A percentile compares a stretch with the other conserved stretches of the same genome.
These are phyloP conservation scores for Citrullus amarus DNA, from an alignment of 306 rosid genomes.

Conservation along the genomic window DNA sequence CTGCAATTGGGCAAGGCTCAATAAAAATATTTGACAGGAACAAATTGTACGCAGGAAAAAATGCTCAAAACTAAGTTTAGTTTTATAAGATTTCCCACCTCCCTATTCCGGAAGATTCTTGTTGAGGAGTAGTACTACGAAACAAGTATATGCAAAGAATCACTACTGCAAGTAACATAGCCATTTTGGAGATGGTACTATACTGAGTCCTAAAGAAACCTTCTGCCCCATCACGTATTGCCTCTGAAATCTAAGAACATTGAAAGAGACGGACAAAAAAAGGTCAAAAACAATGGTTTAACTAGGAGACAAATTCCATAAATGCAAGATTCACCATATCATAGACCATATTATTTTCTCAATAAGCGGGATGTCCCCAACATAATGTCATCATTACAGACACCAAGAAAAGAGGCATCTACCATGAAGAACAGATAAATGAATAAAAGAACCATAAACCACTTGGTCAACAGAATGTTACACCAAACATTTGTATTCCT, in stretches of 20 bases:
- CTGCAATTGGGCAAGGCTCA: constrained; percentile 42
- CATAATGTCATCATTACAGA: neutral
- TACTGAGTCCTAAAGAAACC: constrained; percentile 97
- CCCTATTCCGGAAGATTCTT: constrained; percentile 83
- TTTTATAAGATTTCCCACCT: constrained; percentile 37
- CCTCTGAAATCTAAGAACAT: constrained; percentile 75
- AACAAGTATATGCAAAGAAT: constrained; percentile 86
- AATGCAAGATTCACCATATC: neutral
- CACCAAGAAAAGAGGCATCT: neutral
- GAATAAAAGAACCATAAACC: neutral
- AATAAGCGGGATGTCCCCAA: neutral
- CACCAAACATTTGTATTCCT: neutral
- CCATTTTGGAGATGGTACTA: constrained; percentile 97
- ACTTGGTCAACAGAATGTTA: neutral
- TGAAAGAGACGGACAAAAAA: constrained; percentile 8
- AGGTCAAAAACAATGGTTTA: constrained; percentile 14
- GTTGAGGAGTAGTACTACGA: constrained; percentile 79
- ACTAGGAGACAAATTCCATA: constrained; percentile 15
- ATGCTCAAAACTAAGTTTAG: neutral
- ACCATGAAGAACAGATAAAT: neutral
- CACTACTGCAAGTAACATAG: constrained; percentile 63
- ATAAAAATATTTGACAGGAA: constrained; percentile 9
- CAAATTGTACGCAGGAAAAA: neutral
- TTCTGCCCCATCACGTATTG: constrained; percentile 99
- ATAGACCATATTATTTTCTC: neutral